Percentiles rank a stretch among this genome's conserved stretches.
These are phyloP conservation scores for Circinella minor DNA, from an alignment of 371 early-diverging fungal species.

Conservation along the genomic window DNA sequence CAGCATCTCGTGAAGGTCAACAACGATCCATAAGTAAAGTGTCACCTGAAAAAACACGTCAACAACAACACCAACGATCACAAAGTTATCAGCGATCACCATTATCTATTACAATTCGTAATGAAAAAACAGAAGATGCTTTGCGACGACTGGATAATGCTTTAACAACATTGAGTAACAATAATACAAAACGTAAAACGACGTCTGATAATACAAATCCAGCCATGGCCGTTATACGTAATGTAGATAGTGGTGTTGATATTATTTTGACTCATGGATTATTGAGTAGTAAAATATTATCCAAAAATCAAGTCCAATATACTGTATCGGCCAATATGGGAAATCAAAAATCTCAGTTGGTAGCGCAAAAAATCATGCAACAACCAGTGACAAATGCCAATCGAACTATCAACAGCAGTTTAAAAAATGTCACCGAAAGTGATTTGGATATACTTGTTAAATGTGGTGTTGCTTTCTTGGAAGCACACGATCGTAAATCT, in stretches of 20 bases:
- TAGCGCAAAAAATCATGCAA: conserved; percentile 19
- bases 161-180: conserved; percentile 7
- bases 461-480: conserved; percentile 20
- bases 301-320: conserved; percentile 38
- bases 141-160: conserved; percentile 21
- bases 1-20: conserved; percentile 9
- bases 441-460: conserved; percentile 19
- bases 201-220: neutral
- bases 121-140: conserved; percentile 16
- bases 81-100: conserved; percentile 10
- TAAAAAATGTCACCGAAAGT: conserved; percentile 22
- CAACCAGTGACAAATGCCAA: conserved; percentile 4
- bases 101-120: conserved; percentile 11
- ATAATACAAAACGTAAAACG: neutral
- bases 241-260: conserved; percentile 36
- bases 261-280: conserved; percentile 39
- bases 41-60: conserved; percentile 16
- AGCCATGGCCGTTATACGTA: conserved; percentile 24
- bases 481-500: conserved; percentile 14
- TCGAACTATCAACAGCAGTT: neutral
- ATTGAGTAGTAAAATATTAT: conserved; percentile 29
- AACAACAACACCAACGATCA: conserved; percentile 6
- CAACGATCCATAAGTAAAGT: conserved; percentile 20
- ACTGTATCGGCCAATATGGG: conserved; percentile 23
- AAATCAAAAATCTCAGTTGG: conserved; percentile 5